Conservation (phyloP, 805 yeast species). For the Hanseniaspora guilliermondii region DNA sequence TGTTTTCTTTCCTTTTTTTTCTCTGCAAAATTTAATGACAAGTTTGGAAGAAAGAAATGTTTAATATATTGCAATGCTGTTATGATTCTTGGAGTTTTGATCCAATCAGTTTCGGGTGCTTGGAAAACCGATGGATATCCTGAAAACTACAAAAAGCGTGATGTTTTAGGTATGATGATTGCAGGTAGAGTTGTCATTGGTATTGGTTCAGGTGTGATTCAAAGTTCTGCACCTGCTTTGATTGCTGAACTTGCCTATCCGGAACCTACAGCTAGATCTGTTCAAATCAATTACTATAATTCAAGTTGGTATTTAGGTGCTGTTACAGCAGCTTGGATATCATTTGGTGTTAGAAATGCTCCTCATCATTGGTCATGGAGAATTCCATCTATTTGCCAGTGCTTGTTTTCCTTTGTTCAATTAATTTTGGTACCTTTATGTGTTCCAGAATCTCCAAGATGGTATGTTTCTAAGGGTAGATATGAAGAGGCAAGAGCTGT, state of each 20-base stretch:
- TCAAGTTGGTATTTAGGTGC: slow-evolving; percentile 44
- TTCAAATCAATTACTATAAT: slow-evolving; percentile 36
- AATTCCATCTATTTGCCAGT: slow-evolving; percentile 42
- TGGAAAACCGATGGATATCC: slow-evolving; percentile 25
- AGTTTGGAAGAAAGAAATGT: slow-evolving; percentile 31
- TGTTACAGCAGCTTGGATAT: slow-evolving; percentile 38
- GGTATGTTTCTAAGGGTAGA: slow-evolving; percentile 31
- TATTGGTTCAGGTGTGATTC: slow-evolving; percentile 33
- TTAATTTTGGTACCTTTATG: slow-evolving; percentile 28
- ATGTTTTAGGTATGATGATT: slow-evolving; percentile 28
- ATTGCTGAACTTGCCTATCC: slow-evolving; percentile 42
- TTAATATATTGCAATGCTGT: slow-evolving; percentile 19
- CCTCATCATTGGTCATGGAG: slow-evolving; percentile 36
- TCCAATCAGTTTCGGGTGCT: slow-evolving; percentile 16
- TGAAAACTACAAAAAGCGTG: slow-evolving; percentile 31
- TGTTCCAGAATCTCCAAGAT: slow-evolving; percentile 44
- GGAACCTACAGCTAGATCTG: slow-evolving; percentile 29
- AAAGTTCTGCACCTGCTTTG: slow-evolving; percentile 36
- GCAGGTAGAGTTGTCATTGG: slow-evolving; percentile 39
- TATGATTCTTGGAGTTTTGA: slow-evolving; percentile 16
- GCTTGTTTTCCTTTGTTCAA: slow-evolving; percentile 36
- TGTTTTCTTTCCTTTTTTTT: slow-evolving; percentile 25
- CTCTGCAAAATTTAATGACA: slow-evolving; percentile 28
- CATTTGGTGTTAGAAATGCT: slow-evolving; percentile 34
- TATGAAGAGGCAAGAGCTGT: slow-evolving; percentile 33